Evolutionary conservation across 257 asterid genomes (phyloP).

Genomic region (Craterostigma plantagineum): DNA sequence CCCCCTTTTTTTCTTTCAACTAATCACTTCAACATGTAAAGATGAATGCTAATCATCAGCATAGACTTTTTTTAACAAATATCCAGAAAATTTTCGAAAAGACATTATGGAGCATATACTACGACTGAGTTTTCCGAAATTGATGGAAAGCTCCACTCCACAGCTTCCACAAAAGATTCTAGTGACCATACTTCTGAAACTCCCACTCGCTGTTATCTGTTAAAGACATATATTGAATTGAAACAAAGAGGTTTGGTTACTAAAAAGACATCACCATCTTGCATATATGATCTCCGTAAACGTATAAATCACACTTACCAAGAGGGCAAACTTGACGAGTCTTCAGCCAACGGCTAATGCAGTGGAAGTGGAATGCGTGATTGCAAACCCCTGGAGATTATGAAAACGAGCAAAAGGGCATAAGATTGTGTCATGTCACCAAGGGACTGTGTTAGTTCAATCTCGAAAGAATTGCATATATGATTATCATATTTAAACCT

Average conservation of each 20-base stretch:
- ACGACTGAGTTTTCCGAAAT: too few species aligned
- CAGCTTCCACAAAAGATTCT: not conserved
- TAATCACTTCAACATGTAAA: too few species aligned
- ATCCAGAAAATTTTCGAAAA: too few species aligned
- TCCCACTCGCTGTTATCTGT: slow-evolving; percentile 99
- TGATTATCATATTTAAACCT: too few species aligned
- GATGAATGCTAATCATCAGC: too few species aligned
- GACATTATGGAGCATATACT: too few species aligned
- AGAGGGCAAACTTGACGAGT: slow-evolving; percentile 98
- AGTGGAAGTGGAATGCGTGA: slow-evolving; percentile 97
- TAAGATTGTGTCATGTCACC: too few species aligned
- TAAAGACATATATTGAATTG: not conserved
- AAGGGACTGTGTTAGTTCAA: too few species aligned
- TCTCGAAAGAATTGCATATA: too few species aligned
- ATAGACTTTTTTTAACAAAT: too few species aligned
- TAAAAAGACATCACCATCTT: not conserved
- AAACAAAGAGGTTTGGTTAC: not conserved
- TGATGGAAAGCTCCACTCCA: not conserved
- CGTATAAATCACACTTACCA: slow-evolving; percentile 23
- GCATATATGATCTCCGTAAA: not conserved
- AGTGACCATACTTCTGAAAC: slow-evolving; percentile 96
- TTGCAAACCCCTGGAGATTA: slow-evolving; percentile 66
- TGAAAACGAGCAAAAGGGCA: too few species aligned
- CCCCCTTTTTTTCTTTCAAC: too few species aligned
- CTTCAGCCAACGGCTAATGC: slow-evolving; percentile 98